phyloP scores from a whole-genome alignment of 345 rosid genomes.

The Nasturtium officinale region DNA sequence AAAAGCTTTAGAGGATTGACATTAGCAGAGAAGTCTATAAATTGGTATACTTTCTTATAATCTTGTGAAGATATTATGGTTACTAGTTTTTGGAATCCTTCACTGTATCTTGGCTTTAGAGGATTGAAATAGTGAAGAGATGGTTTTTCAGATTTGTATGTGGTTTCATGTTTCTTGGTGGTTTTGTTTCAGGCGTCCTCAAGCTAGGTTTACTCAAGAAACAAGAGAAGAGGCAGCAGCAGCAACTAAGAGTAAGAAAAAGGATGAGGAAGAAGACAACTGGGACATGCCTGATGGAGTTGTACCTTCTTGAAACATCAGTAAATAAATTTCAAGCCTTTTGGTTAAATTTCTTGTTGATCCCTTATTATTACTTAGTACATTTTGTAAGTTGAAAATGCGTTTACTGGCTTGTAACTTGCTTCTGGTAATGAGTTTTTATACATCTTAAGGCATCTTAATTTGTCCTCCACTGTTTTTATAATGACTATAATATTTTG shows the following conservation, averaged over 20 bases:
- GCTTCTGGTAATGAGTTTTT: constrained; percentile 28
- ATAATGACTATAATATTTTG: not conserved
- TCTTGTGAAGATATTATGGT: not conserved
- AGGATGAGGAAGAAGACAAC: constrained; percentile 71
- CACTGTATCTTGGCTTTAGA: not conserved
- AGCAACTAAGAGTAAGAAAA: constrained; percentile 49
- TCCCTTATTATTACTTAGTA: not conserved
- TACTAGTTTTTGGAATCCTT: not conserved
- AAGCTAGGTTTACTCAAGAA: constrained; percentile 43
- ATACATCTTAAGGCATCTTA: not conserved
- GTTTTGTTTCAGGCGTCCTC: constrained; percentile 52
- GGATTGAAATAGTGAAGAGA: not conserved
- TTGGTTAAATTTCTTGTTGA: not conserved
- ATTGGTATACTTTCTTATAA: too few relatives aligned
- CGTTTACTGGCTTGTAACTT: constrained; percentile 22
- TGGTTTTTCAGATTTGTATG: not conserved
- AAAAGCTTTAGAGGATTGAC: not conserved
- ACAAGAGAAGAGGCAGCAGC: constrained; percentile 53
- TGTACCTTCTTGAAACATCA: constrained; percentile 48
- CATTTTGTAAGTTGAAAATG: constrained; percentile 35
- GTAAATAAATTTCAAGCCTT: constrained; percentile 15
- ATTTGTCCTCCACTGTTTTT: constrained; percentile 1
- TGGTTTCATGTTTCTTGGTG: constrained; percentile 4
- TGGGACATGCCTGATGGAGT: constrained; percentile 83
- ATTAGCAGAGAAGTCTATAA: not conserved